A percentile compares a stretch with the other conserved stretches of the same genome.
These are phyloP conservation scores for Globisporangium radiosum DNA, from an alignment of 352 stramenopile genomes.

Conservation along the genomic window DNA sequence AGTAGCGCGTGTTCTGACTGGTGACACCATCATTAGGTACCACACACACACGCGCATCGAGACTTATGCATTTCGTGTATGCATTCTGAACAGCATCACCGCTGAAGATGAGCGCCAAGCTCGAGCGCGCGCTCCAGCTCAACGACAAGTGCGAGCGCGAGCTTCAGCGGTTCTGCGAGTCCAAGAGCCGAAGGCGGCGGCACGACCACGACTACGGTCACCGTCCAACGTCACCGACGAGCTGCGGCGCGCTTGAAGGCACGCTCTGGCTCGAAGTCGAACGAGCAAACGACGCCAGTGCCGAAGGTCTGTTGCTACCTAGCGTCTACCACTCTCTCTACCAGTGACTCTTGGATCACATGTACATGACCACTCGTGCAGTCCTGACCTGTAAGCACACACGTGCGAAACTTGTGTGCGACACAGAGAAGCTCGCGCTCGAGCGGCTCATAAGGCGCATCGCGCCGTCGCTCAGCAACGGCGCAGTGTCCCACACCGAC, in stretches of 20 bases:
- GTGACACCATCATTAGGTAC: not conserved
- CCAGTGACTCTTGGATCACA: no score
- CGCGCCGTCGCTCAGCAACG: conserved; percentile 52
- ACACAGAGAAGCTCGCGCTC: conserved; percentile 44
- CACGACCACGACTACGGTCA: not conserved
- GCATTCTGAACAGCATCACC: conserved; percentile 5
- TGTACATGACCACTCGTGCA: no score
- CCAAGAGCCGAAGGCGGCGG: conserved; percentile 19
- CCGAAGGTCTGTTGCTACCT: conserved; percentile 17
- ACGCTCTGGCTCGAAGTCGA: conserved; percentile 29
- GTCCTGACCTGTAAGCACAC: no score
- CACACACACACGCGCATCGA: not conserved
- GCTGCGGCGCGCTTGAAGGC: conserved; percentile 6
- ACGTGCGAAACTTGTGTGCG: no score
- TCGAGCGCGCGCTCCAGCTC: conserved; percentile 46
- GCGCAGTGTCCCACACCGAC: conserved; percentile 41
- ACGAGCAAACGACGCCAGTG: conserved; percentile 26
- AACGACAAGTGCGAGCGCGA: conserved; percentile 51
- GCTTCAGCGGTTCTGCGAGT: conserved; percentile 34
- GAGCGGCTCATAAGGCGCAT: conserved; percentile 58
- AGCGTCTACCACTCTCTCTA: no score
- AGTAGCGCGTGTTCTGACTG: not conserved
- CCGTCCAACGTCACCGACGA: conserved; percentile 1
- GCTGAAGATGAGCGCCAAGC: conserved; percentile 26
- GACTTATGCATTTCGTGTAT: not conserved